Base-by-base conservation (phyloP, 331 rosid genomes). In the Pyrus hybrid region DNA sequence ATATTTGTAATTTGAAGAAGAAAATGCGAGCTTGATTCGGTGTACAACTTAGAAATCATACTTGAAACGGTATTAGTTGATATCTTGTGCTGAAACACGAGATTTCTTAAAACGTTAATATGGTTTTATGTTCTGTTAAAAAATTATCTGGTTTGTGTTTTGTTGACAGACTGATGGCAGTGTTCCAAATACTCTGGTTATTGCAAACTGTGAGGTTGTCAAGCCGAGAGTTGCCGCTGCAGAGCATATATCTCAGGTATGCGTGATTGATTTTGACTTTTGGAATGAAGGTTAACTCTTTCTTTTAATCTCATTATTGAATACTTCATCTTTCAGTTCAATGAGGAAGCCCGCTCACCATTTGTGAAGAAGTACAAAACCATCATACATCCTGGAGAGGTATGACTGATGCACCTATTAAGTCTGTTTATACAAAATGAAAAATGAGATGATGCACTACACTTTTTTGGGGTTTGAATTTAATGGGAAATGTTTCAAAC, bases 341-440 rank as follows among this genome's bases (percentile, higher is more conserved):
- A 95, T 70, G 99, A 95, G 72, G 99, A 95, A 84, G 96, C 99
- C 1, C 99, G 99, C 25, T 95, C 99, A 6, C 99, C 99, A 14
- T 95, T 95, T 84, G 99, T 95, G 18, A 95, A 91, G 97, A 95
- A 95, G 94, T 95, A 84, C 91, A 95, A 95, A 85, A 95, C 99
- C 70, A 92, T 95, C 84, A 92, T 95, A 71, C 99, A 95, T 80
- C 99, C 99, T 1, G 99, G 99, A 75, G 99, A 95, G 98, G 99
- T 91, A 92, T 57, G 77, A 65, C 12, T 67, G 63, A 29, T 51
- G 8, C 37, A 20, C 70, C 21, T 13, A 10, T 49, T 67, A 56
- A 25, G 67, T 13, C 7, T 51, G 14, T 26, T 68, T 68, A 8
- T 20, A 53, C 56, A 13, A 13, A 35, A 8, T 58, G 61, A 26